Evolutionary conservation across 2,329 filamentous ascomycete genomes (phyloP).

Genomic region (Pyrenochaeta sp.): DNA sequence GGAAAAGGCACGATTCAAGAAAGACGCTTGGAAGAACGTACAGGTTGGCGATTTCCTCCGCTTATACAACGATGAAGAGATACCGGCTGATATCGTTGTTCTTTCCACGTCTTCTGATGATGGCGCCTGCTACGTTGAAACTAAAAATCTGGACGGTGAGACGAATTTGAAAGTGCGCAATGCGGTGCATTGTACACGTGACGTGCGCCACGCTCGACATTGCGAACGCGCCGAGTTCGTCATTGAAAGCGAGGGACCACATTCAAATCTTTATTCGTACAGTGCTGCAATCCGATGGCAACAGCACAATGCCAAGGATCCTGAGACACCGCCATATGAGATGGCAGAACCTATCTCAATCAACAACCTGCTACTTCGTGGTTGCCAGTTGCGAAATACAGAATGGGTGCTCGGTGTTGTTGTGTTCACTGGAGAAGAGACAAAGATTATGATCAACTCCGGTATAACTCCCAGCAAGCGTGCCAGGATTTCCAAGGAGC

Average conservation of each 20-base stretch:
- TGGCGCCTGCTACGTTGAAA: slow-evolving; percentile 96
- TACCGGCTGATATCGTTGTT: slow-evolving; percentile 92
- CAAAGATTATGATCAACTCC: slow-evolving; percentile 99
- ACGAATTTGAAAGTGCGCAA: slow-evolving; percentile 96
- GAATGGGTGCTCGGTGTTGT: slow-evolving; percentile 95
- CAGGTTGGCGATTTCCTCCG: slow-evolving; percentile 96
- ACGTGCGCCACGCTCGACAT: slow-evolving; percentile 86
- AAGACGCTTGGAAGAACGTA: slow-evolving; percentile 93
- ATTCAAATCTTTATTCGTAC: slow-evolving; percentile 95
- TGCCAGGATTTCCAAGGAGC: slow-evolving; percentile 85
- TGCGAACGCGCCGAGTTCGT: slow-evolving; percentile 89
- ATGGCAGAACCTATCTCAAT: slow-evolving; percentile 95
- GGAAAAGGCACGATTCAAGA: slow-evolving; percentile 85
- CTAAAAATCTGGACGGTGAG: slow-evolving; percentile 97
- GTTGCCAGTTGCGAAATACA: slow-evolving; percentile 92
- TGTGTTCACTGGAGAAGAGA: slow-evolving; percentile 92
- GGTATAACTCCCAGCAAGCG: slow-evolving; percentile 95
- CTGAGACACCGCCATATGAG: slow-evolving; percentile 69
- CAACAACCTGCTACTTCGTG: slow-evolving; percentile 93
- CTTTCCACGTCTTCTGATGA: slow-evolving; percentile 92
- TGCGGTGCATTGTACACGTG: slow-evolving; percentile 83
- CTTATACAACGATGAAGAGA: slow-evolving; percentile 93
- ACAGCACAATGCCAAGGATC: slow-evolving; percentile 72
- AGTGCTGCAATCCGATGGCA: slow-evolving; percentile 89
- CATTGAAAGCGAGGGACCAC: slow-evolving; percentile 89